Conservation (phyloP, 371 early-diverging fungal genomes). For the Phascolomyces articulosus region DNA sequence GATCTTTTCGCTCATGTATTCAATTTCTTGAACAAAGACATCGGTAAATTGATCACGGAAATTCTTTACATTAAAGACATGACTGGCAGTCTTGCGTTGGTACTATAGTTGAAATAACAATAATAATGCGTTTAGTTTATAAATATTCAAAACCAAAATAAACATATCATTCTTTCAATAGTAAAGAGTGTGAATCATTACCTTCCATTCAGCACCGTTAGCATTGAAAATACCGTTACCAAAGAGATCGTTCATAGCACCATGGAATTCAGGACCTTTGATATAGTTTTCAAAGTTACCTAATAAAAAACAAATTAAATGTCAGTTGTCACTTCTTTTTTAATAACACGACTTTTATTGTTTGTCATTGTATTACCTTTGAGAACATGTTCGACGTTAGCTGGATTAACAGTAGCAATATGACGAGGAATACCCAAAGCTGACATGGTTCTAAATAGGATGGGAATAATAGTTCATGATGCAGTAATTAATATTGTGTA, state of each 20-base stretch:
- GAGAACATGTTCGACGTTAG: conserved; percentile 30
- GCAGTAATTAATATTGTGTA: not conserved
- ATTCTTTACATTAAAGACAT: conserved; percentile 59
- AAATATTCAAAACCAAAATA: too few relatives aligned
- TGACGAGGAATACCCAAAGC: conserved; percentile 20
- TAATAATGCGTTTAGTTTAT: too few relatives aligned
- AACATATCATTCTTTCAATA: too few relatives aligned
- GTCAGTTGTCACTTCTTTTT: not conserved
- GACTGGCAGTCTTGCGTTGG: conserved; percentile 50
- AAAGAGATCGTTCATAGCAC: conserved; percentile 27
- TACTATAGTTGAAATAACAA: too few relatives aligned
- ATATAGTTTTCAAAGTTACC: conserved; percentile 42
- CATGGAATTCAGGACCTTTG: conserved; percentile 36
- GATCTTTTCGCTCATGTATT: conserved; percentile 28
- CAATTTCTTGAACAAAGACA: conserved; percentile 51
- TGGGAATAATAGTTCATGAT: too few relatives aligned
- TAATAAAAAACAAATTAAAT: conserved; percentile 5
- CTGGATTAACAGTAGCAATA: conserved; percentile 24
- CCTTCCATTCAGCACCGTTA: conserved; percentile 48
- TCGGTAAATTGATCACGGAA: conserved; percentile 56
- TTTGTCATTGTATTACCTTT: conserved; percentile 17
- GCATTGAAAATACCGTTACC: conserved; percentile 48
- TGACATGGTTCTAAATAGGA: conserved; percentile 18
- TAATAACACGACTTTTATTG: not conserved
- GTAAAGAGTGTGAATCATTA: too few relatives aligned